These are phyloP conservation scores for Sphagnum contortum DNA, from an alignment of 225 moss, liverwort and hornwort species.

Conservation along the genomic window DNA sequence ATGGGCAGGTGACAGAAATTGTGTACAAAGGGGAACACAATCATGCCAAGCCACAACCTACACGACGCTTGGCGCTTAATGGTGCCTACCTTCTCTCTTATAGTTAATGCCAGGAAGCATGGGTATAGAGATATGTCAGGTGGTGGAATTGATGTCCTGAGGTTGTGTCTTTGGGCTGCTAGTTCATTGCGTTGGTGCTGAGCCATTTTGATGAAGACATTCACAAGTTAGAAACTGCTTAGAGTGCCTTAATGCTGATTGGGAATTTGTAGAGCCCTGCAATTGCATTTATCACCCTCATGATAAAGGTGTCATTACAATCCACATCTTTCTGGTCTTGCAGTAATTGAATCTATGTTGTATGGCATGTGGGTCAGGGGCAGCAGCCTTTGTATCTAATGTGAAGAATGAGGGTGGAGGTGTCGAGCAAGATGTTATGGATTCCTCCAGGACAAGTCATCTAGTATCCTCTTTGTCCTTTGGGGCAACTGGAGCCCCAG, in stretches of 20 bases:
- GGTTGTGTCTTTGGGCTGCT: neutral
- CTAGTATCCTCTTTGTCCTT: constrained; percentile 32
- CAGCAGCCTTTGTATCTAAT: constrained; percentile 26
- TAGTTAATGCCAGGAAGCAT: constrained; percentile 8
- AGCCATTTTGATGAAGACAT: constrained; percentile 17
- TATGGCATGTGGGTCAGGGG: constrained; percentile 12
- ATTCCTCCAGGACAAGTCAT: constrained; percentile 43
- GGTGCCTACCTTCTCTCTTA: constrained; percentile 77
- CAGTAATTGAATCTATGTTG: too few species aligned
- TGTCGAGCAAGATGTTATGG: constrained; percentile 44
- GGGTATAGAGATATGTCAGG: too few species aligned
- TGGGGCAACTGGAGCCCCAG: constrained; percentile 47
- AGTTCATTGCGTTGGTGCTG: neutral
- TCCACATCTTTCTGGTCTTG: too few species aligned
- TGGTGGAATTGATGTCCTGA: neutral
- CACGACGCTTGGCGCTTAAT: constrained; percentile 68
- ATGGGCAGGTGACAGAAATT: constrained; percentile 97
- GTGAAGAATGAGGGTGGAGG: constrained; percentile 47
- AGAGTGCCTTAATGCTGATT: too few species aligned
- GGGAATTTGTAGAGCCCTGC: too few species aligned
- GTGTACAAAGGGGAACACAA: constrained; percentile 99
- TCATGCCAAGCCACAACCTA: constrained; percentile 89
- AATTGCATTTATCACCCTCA: too few species aligned
- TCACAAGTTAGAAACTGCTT: constrained; percentile 4
- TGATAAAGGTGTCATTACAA: too few species aligned